Evolutionary conservation across 352 stramenopile species (phyloP), one percentile per base, ranked within the genome.

Genomic region (Chrysophaeum taylorii): DNA sequence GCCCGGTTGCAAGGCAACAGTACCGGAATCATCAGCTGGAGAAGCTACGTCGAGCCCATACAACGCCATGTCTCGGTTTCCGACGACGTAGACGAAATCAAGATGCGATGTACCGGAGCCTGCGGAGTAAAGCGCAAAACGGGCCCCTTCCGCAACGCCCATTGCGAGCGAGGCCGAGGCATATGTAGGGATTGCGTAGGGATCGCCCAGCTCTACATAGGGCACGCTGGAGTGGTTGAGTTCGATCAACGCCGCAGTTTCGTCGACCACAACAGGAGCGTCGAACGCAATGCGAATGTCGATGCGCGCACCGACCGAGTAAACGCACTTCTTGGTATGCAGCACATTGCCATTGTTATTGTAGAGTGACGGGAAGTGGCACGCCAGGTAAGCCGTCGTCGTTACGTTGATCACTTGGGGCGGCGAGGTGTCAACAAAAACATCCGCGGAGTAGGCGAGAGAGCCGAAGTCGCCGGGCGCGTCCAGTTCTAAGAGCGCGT

Each of bases 201-300:
- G n/a, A n/a, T n/a, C n/a, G n/a, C n/a, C n/a, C n/a, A n/a, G n/a
- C n/a, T n/a, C n/a, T n/a, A n/a, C n/a, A n/a, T n/a, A n/a, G n/a
- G n/a, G n/a, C n/a, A n/a, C n/a, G n/a, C n/a, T n/a, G n/a, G n/a
- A n/a, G n/a, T n/a, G n/a, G n/a, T n/a, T n/a, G n/a, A n/a, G n/a
- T n/a, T n/a, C n/a, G n/a, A n/a, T n/a, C 9, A 35, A 25, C 29
- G 69, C 54, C 2, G 38, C 36, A 35, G 38, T 36, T 25, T 45
- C 35, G 70, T 72, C 64, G n/a, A 73, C 39, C 43, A n/a, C 43
- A 42, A 92, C 79, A 0, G 86, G 77, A 14, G 82, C 68, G 0
- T 84, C 87, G 43, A 91, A 91, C n/a, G 66, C n/a, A 0, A 92
- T 81, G n/a, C 83, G 78, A 23, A 92, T 80, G 43, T 84, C 36